These are phyloP conservation scores for Oxytropis ochrocephala DNA, from an alignment of 306 rosid genomes.

Conservation along the genomic window DNA sequence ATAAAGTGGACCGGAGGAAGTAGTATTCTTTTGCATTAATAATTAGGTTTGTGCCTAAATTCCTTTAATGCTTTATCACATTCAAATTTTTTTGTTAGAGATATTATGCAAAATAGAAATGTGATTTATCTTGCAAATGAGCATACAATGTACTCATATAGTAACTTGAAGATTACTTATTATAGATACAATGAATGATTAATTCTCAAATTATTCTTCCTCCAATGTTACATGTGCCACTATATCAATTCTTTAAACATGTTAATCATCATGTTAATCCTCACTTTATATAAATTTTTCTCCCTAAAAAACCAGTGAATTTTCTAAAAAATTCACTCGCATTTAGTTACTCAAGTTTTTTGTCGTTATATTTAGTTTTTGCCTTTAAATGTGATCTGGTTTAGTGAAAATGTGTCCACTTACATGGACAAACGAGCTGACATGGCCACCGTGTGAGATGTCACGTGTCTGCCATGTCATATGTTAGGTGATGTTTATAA, in stretches of 20 bases:
- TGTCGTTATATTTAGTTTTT: too few species aligned
- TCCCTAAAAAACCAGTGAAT: too few species aligned
- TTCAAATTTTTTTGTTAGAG: not conserved
- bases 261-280: not conserved
- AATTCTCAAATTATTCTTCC: not conserved
- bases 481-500: too few species aligned
- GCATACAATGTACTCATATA: not conserved
- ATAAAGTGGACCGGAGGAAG: too few species aligned
- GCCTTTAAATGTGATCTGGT: too few species aligned
- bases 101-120: not conserved
- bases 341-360: too few species aligned
- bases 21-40: not conserved
- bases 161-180: not conserved
- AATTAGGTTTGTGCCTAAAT: not conserved
- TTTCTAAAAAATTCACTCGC: too few species aligned
- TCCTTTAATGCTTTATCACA: not conserved
- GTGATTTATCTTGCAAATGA: not conserved
- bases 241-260: not conserved
- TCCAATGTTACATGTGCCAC: not conserved
- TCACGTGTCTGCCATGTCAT: too few species aligned
- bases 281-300: too few species aligned
- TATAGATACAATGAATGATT: not conserved
- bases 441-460: too few species aligned
- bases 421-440: too few species aligned
- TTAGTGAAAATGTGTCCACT: too few species aligned